Percentiles rank a stretch among this genome's conserved stretches.
phyloP scores from a whole-genome alignment of 2,329 filamentous ascomycete species.

The Lasiodiplodia sp. region DNA sequence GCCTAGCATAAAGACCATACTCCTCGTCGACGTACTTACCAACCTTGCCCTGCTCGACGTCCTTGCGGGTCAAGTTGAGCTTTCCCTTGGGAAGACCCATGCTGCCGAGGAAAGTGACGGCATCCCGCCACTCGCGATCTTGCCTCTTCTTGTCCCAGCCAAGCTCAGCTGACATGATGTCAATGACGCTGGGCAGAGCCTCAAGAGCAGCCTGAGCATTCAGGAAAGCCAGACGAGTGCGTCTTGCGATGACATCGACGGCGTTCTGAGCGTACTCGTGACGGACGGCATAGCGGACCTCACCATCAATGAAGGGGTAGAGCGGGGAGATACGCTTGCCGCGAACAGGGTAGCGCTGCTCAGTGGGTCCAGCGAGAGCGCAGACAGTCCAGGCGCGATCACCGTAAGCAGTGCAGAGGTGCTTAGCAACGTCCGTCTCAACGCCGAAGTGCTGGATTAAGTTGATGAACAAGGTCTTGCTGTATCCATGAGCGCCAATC shows the following conservation, averaged over 20 bases:
- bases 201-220: constrained; percentile 92
- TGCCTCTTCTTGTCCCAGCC: constrained; percentile 77
- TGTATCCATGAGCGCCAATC: constrained; percentile 85
- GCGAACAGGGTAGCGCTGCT: constrained; percentile 80
- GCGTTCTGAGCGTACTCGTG: constrained; percentile 94
- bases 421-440: constrained; percentile 90
- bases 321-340: constrained; percentile 80
- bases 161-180: constrained; percentile 86
- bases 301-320: constrained; percentile 91
- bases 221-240: constrained; percentile 86
- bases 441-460: constrained; percentile 92
- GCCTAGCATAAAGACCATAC: constrained; percentile 57
- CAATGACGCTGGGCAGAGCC: constrained; percentile 82
- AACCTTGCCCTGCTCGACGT: constrained; percentile 63
- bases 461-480: constrained; percentile 92
- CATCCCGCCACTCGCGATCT: constrained; percentile 82
- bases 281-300: constrained; percentile 84
- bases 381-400: constrained; percentile 93
- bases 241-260: constrained; percentile 83
- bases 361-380: constrained; percentile 77
- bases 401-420: constrained; percentile 86
- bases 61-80: constrained; percentile 61
- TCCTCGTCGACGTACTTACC: constrained; percentile 56
- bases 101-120: constrained; percentile 63
- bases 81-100: constrained; percentile 69